A percentile compares a stretch with the other conserved stretches of the same genome.
Evolutionary conservation across 768 basidiomycete genomes (phyloP).

Genomic region (Boletus reticuloceps): DNA sequence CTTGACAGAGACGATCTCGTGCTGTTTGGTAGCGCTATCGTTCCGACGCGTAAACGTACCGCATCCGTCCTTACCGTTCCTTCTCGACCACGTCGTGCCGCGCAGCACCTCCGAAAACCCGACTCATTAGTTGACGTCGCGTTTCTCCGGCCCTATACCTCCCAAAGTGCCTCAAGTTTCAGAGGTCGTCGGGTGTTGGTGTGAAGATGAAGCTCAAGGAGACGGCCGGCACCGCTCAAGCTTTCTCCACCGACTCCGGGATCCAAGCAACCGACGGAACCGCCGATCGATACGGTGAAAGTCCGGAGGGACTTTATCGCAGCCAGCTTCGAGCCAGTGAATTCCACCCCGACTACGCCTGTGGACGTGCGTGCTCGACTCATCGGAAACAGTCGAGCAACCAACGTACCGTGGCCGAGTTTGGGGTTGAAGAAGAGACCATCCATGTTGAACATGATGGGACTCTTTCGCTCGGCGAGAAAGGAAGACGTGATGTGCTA

Average conservation of each 20-base stretch:
- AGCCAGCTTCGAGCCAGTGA: constrained; percentile 40
- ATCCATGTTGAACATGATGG: constrained; percentile 27
- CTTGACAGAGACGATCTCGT: constrained; percentile 36
- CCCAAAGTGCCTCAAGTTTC: too few relatives aligned
- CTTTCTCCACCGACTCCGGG: constrained; percentile 33
- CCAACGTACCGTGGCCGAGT: constrained; percentile 6
- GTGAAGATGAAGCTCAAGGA: constrained; percentile 17
- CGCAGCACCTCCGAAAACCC: too few relatives aligned
- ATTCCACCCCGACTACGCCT: background rate
- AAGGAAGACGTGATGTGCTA: constrained; percentile 18
- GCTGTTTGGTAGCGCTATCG: constrained; percentile 27
- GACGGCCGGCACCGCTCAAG: constrained; percentile 43
- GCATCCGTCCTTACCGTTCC: constrained; percentile 38
- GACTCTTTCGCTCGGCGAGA: constrained; percentile 29
- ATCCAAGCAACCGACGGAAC: constrained; percentile 34
- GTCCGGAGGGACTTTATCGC: constrained; percentile 42
- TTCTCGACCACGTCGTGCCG: constrained; percentile 32
- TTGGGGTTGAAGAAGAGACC: constrained; percentile 22
- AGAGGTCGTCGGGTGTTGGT: constrained; percentile 7
- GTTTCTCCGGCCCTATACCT: too few relatives aligned
- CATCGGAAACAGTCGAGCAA: background rate
- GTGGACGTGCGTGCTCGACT: background rate
- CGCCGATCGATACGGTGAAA: constrained; percentile 34
- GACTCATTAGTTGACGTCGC: too few relatives aligned
- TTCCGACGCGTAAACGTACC: constrained; percentile 28